Base-by-base conservation (phyloP, 2,329 filamentous ascomycete genomes). In the Sordariomycetes sp. region DNA sequence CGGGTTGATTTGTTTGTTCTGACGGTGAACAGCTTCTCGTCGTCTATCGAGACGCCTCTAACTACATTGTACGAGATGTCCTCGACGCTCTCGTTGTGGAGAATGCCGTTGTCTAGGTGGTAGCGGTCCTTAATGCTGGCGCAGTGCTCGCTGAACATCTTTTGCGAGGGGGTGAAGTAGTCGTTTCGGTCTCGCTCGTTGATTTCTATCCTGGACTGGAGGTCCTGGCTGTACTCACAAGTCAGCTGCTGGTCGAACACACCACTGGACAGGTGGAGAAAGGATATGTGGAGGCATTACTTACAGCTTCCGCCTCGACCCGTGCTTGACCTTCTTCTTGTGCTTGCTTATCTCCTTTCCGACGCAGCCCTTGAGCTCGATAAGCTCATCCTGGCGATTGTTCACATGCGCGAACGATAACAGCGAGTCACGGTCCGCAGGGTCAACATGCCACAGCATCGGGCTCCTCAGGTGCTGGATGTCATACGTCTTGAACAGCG, bases 381-480 rank as follows among this genome's bases (percentile, higher is more conserved):
- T 74, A 10, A 90, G 69, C 63, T 92, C 86, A 6, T 70, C 68
- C 59, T 82, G 77, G n/a, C 82, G 71, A 0, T 77, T 76, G 20
- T 78, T 73, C 58, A 79, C 76, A 63, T 87, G 82, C 0, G 86
- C 78, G 68, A 85, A 87, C 1, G 82, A 84, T 24, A 91, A 70
- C 63, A 92, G 70, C 0, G 84, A 84, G 70, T 92, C 88, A 1
- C 87, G 76, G 67, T 92, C 87, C 1, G 79, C 75, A 0, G 88
- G 88, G 64, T 92, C 87, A 15, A 89, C 76, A 65, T 94, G 88
- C 72, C 90, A 92, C 64, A 91, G 87, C 85, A 92, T 87, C 0
- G 87, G 88, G 62, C 86, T 90, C 17, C 88, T 77, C 45, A 94
- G 72, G 63, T 90, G 81, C 1, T 78, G 75, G 53, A 92, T 92